phyloP scores from a whole-genome alignment of 2,329 filamentous ascomycete species.

The Cladosporium colombiae region DNA sequence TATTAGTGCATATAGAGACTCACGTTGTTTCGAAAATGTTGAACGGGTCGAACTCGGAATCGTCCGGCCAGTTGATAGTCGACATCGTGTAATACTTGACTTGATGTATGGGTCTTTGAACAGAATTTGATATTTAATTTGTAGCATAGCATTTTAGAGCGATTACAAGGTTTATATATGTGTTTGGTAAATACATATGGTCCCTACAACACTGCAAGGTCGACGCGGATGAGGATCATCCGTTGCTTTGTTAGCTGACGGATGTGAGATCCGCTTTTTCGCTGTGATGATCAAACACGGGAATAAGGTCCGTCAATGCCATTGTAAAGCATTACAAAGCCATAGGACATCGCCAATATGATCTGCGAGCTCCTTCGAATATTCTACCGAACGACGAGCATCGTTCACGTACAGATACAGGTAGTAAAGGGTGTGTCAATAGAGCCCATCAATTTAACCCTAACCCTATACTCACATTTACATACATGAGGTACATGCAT shows the following conservation, averaged over 20 bases:
- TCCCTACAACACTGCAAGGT: neutral
- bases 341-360: too few species aligned
- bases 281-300: too few species aligned
- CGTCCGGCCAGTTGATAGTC: constrained; percentile 2
- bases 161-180: neutral
- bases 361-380: too few species aligned
- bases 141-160: neutral
- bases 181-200: neutral
- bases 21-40: constrained; percentile 9
- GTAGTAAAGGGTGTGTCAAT: too few species aligned
- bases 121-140: neutral
- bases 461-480: too few species aligned
- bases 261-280: neutral
- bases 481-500: too few species aligned
- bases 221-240: neutral
- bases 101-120: neutral
- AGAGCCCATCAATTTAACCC: too few species aligned
- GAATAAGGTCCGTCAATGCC: too few species aligned
- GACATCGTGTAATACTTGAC: neutral
- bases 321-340: too few species aligned
- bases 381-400: too few species aligned
- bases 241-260: neutral
- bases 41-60: constrained; percentile 4
- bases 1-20: neutral
- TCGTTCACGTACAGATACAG: too few species aligned